These are phyloP conservation scores for Leccinum variicolor DNA, from an alignment of 768 basidiomycete species.

Conservation along the genomic window DNA sequence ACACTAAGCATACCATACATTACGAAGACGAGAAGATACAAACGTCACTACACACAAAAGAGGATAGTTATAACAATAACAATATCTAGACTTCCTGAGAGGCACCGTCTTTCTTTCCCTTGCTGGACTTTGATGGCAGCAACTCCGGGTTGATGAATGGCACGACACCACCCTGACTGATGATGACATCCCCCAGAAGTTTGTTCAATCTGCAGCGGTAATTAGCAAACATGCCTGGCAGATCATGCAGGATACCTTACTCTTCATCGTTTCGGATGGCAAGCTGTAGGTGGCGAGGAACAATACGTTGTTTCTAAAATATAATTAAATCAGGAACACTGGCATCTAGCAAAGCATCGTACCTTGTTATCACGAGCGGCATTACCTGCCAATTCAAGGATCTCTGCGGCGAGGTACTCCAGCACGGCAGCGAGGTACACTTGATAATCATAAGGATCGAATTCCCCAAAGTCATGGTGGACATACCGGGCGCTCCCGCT, in stretches of 20 bases:
- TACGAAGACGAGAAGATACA: constrained; percentile 25
- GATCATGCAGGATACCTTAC: constrained; percentile 31
- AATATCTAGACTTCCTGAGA: constrained; percentile 47
- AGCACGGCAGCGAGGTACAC: constrained; percentile 85
- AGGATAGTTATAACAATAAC: not conserved
- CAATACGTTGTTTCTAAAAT: constrained; percentile 65
- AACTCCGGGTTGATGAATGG: constrained; percentile 57
- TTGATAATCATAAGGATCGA: constrained; percentile 20
- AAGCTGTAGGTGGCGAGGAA: constrained; percentile 73
- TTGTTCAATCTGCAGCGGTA: constrained; percentile 44
- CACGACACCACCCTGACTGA: constrained; percentile 76
- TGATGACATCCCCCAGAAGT: constrained; percentile 59
- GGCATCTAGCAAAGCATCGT: not conserved
- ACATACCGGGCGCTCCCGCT: constrained; percentile 62
- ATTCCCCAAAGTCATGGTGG: not conserved
- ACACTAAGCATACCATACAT: constrained; percentile 31
- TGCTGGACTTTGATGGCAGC: constrained; percentile 42
- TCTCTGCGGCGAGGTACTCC: constrained; percentile 84
- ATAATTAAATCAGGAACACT: not conserved
- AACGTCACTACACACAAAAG: constrained; percentile 3
- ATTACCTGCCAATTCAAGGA: constrained; percentile 81
- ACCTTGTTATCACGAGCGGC: constrained; percentile 74
- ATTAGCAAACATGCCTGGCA: not conserved
- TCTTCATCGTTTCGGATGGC: constrained; percentile 78
- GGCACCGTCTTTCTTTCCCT: constrained; percentile 48